Base-by-base conservation (phyloP, 164 flowering plant species). In the Santalum album region DNA sequence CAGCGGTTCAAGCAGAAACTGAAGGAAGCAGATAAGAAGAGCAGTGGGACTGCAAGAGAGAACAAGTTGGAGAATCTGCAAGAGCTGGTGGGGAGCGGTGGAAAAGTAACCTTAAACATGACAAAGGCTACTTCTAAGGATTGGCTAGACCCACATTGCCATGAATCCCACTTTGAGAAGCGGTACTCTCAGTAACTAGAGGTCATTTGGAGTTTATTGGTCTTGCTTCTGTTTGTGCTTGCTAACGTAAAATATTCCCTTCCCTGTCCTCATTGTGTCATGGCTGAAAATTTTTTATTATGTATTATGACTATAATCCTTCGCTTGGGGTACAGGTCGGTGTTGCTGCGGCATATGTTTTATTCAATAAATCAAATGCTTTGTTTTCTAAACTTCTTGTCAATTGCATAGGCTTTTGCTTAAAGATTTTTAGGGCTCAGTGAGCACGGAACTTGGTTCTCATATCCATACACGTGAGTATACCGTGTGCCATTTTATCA, bases 81-180 rank as follows among this genome's bases (percentile, higher is more conserved):
- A 52, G 97, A 87, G 66, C 96, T 92, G 40, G 91, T 86, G 5
- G 96, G 96, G 48, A n/a, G n/a, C 9, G 53, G 73, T 56, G 75
- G 74, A 53, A 69, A 67, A 67, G 45, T 9, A 14, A 36, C 59
- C 49, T 42, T 25, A 25, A 70, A 58, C 42, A 69, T 73, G 83
- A 51, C 80, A 15, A 92, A 80, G 71, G 76, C 66, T 58, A 70
- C 92, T 25, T 22, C 82, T 10, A 74, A 76, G 67, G 96, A 85
- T 53, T 92, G 99, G 99, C 88, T 87, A 2, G 97, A 87, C 57
- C 96, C 97, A 15, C 97, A 89, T 69, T 94, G 97, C 69, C 75
- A 92, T 58, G 99, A 92, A 53, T 76, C 91, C 12, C 68, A 83
- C 64, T 89, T 92, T 69, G 86, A 89, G 72, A 82, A 65, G 74